Evolutionary conservation across 2,329 filamentous ascomycete genomes (phyloP).

Genomic region (Aaosphaeria pasadenensis): DNA sequence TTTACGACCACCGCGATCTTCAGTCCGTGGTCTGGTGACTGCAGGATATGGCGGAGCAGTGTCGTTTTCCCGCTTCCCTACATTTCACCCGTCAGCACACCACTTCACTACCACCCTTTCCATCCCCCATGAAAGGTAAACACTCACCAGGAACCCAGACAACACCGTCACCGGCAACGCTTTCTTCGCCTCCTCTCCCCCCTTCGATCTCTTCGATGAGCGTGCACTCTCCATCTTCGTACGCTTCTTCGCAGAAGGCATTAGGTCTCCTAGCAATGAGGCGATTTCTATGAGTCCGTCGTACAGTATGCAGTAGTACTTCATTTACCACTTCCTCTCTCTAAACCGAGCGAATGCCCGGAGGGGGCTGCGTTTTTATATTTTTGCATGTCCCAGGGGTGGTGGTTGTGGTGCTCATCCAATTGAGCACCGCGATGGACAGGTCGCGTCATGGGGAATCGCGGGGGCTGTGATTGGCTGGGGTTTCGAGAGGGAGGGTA

Average conservation of each 20-base stretch:
- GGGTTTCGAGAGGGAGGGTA: too few relatives aligned
- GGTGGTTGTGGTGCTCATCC: not conserved
- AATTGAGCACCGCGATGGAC: not conserved
- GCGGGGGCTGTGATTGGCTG: too few relatives aligned
- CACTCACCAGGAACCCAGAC: constrained; percentile 56
- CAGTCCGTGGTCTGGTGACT: constrained; percentile 61
- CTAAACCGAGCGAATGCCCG: too few relatives aligned
- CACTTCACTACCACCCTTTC: constrained; percentile 52
- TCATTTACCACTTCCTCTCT: not conserved
- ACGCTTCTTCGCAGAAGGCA: not conserved
- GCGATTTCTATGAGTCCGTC: not conserved
- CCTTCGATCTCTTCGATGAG: too few relatives aligned
- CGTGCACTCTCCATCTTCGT: not conserved
- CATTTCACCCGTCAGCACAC: constrained; percentile 28
- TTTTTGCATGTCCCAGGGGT: not conserved
- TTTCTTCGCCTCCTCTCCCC: constrained; percentile 12
- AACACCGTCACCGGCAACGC: constrained; percentile 59
- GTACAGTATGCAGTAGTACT: not conserved
- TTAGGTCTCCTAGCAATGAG: not conserved
- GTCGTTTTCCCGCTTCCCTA: constrained; percentile 71
- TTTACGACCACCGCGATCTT: constrained; percentile 72
- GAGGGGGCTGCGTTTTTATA: too few relatives aligned
- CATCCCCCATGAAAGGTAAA: not conserved
- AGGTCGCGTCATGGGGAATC: not conserved
- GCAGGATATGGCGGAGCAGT: constrained; percentile 65